Percentiles rank a stretch among this genome's conserved stretches.
Evolutionary conservation across 148 eudicot species (phyloP).

Genomic region (Rhododendron griersonianum): DNA sequence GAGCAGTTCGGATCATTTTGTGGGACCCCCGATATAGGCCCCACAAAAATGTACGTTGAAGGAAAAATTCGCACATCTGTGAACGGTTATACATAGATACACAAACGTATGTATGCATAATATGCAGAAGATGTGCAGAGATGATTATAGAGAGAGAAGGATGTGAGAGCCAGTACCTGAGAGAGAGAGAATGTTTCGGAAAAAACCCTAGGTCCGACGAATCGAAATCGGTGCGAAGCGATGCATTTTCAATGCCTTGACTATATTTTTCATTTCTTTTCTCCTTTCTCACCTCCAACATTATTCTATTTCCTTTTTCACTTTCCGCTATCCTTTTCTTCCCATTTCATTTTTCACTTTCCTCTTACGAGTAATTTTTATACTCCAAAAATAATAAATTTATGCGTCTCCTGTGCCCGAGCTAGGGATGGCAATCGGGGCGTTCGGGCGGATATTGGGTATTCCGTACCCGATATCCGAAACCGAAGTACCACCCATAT

Average conservation of each 20-base stretch:
- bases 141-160: background rate
- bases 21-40: too few species aligned
- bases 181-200: background rate
- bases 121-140: background rate
- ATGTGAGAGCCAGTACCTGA: background rate
- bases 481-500: too few species aligned
- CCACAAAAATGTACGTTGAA: too few species aligned
- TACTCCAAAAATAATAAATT: too few species aligned
- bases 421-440: too few species aligned
- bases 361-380: too few species aligned
- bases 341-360: background rate
- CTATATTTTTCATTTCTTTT: too few species aligned
- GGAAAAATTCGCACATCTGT: background rate
- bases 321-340: background rate
- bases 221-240: background rate
- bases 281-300: background rate
- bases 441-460: too few species aligned
- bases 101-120: background rate
- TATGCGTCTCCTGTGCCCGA: too few species aligned
- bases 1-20: too few species aligned
- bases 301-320: background rate
- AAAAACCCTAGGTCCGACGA: background rate
- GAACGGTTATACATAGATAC: background rate
- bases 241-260: background rate
- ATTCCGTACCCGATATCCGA: too few species aligned